Conservation (phyloP, 2,329 filamentous ascomycete species). For the Colletotrichum truncatum region DNA sequence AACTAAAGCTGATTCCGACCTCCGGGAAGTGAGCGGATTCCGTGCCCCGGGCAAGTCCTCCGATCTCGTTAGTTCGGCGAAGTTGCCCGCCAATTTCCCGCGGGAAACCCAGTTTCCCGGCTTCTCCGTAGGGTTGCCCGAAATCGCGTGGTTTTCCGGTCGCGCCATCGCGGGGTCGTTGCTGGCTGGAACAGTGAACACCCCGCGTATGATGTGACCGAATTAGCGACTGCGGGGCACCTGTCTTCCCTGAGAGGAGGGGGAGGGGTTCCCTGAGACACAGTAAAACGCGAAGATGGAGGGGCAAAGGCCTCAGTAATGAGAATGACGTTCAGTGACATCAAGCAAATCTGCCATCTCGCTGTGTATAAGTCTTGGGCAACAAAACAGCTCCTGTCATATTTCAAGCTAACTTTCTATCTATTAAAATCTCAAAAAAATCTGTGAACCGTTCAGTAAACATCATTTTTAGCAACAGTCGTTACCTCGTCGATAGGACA, state of each 20-base stretch:
- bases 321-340: neutral
- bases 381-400: no score
- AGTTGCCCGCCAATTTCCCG: neutral
- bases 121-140: neutral
- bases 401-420: no score
- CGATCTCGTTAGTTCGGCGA: conserved; percentile 18
- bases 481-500: no score
- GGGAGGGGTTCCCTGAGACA: neutral
- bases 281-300: neutral
- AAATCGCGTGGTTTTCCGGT: conserved; percentile 2
- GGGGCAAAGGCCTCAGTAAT: neutral
- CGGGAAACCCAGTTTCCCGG: neutral
- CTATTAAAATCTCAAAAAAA: no score
- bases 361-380: no score
- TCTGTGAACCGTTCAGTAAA: no score
- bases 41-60: neutral
- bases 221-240: neutral
- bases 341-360: no score
- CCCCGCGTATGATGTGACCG: conserved; percentile 3
- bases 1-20: neutral
- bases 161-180: conserved; percentile 12
- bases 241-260: neutral
- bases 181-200: neutral
- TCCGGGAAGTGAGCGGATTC: no score
- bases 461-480: no score